phyloP scores from a whole-genome alignment of 2,329 filamentous ascomycete genomes.

The Hansfordia pulvinata region DNA sequence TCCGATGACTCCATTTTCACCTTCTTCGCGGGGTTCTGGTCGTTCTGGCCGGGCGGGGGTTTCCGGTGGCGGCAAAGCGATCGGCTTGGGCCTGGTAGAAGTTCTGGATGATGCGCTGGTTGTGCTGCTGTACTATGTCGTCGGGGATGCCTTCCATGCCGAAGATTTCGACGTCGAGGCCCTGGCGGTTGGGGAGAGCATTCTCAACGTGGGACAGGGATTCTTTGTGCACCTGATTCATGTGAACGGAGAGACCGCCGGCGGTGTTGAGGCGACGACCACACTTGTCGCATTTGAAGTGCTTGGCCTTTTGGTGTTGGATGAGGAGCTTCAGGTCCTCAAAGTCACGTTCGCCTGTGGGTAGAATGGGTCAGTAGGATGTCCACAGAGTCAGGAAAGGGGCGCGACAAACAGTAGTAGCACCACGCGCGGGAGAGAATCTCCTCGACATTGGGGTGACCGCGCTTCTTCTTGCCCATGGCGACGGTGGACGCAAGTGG shows the following conservation, averaged over 20 bases:
- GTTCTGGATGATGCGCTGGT: slow-evolving; percentile 71
- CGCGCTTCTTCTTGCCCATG: slow-evolving; percentile 87
- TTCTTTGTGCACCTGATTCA: slow-evolving; percentile 98
- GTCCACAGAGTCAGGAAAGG: slow-evolving; percentile 2
- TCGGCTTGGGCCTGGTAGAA: slow-evolving; percentile 81
- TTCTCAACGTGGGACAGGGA: slow-evolving; percentile 80
- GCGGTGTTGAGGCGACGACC: slow-evolving; percentile 82
- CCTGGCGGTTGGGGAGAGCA: slow-evolving; percentile 73
- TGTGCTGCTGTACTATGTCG: slow-evolving; percentile 70
- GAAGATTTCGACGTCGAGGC: slow-evolving; percentile 89
- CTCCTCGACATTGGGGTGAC: slow-evolving; percentile 77
- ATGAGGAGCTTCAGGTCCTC: slow-evolving; percentile 95
- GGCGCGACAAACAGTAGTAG: slow-evolving; percentile 64
- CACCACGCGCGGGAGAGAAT: slow-evolving; percentile 84
- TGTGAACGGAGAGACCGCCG: slow-evolving; percentile 91
- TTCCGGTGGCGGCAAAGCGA: slow-evolving; percentile 68
- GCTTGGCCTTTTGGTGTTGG: slow-evolving; percentile 96
- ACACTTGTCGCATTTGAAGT: slow-evolving; percentile 95
- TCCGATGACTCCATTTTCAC: slow-evolving; percentile 60
- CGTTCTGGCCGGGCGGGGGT: slow-evolving; percentile 57
- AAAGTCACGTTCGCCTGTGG: slow-evolving; percentile 79
- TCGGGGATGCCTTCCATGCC: slow-evolving; percentile 95
- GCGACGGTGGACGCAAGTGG: slow-evolving; percentile 16
- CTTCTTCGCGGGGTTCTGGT: slow-evolving; percentile 56
- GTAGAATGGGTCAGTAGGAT: slow-evolving; percentile 12